Evolutionary conservation across 345 rosid genomes (phyloP).

Genomic region (Camelina sativa): DNA sequence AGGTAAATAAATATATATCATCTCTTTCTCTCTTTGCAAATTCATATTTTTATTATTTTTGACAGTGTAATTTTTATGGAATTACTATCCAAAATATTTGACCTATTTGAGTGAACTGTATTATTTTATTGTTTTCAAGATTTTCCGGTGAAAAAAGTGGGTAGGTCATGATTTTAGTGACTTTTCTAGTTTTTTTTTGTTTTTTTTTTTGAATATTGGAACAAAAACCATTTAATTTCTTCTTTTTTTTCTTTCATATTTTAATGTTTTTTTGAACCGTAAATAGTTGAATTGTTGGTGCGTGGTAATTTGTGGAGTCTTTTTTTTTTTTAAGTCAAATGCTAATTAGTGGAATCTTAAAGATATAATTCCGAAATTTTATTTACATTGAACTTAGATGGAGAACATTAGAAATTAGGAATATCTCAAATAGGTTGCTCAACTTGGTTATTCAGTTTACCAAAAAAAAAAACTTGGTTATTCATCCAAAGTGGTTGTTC

Average conservation of each 20-base stretch:
- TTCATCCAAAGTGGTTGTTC: not conserved
- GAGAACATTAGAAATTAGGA: not conserved
- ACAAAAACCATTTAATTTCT: not conserved
- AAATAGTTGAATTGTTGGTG: conserved; percentile 15
- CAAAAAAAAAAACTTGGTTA: not conserved
- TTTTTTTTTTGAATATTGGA: not conserved
- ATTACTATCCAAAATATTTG: conserved; percentile 23
- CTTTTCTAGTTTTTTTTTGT: not conserved
- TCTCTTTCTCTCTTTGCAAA: not conserved
- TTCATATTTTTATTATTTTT: not conserved
- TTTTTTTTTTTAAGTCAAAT: not conserved
- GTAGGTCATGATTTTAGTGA: conserved; percentile 43
- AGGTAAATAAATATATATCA: conserved; percentile 49
- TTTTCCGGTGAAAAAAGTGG: conserved; percentile 33
- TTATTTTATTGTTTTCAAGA: conserved; percentile 30
- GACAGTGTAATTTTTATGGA: conserved; percentile 23
- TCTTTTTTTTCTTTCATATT: not conserved
- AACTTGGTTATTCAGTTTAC: not conserved
- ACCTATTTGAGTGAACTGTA: conserved; percentile 30
- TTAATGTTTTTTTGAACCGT: not conserved
- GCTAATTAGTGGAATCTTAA: conserved; percentile 24
- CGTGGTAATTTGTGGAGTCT: not conserved
- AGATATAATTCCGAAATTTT: not conserved
- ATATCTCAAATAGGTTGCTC: conserved; percentile 18
- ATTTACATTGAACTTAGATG: not conserved